These are phyloP conservation scores for Colletotrichum musae DNA, from an alignment of 2,329 filamentous ascomycete genomes.

Conservation along the genomic window DNA sequence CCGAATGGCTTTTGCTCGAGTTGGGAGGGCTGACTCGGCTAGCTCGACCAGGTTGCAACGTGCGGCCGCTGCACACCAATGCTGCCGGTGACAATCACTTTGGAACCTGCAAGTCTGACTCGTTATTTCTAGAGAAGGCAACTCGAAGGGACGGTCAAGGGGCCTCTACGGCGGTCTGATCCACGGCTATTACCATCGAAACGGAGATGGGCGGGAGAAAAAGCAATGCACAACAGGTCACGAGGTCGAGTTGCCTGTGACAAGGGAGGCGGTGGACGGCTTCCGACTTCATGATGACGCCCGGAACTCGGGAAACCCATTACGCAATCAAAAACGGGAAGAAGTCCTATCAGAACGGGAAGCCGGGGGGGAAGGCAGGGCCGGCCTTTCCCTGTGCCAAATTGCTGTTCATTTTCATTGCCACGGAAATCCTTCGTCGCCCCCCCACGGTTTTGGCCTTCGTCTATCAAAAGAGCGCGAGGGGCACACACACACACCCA, in stretches of 20 bases:
- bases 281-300: background rate
- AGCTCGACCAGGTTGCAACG: slow-evolving; percentile 1
- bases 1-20: slow-evolving; percentile 9
- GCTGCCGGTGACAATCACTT: slow-evolving; percentile 2
- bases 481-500: slow-evolving; percentile 9
- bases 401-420: background rate
- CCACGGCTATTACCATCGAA: background rate
- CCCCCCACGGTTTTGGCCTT: slow-evolving; percentile 15
- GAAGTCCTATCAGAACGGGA: background rate
- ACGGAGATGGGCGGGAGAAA: slow-evolving; percentile 8
- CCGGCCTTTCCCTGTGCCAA: background rate
- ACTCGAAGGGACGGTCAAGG: slow-evolving; percentile 4
- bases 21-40: slow-evolving; percentile 17
- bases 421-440: slow-evolving; percentile 3
- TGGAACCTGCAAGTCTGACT: slow-evolving; percentile 18
- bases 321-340: slow-evolving; percentile 6
- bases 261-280: slow-evolving; percentile 16
- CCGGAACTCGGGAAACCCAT: slow-evolving; percentile 14
- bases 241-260: slow-evolving; percentile 24
- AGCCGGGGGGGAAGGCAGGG: background rate
- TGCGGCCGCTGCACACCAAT: slow-evolving; percentile 15
- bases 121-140: slow-evolving; percentile 11
- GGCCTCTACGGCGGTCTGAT: slow-evolving; percentile 7
- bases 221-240: slow-evolving; percentile 29
- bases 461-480: slow-evolving; percentile 20